phyloP scores from a whole-genome alignment of 768 basidiomycete genomes.

The Pleurotus sapidus region DNA sequence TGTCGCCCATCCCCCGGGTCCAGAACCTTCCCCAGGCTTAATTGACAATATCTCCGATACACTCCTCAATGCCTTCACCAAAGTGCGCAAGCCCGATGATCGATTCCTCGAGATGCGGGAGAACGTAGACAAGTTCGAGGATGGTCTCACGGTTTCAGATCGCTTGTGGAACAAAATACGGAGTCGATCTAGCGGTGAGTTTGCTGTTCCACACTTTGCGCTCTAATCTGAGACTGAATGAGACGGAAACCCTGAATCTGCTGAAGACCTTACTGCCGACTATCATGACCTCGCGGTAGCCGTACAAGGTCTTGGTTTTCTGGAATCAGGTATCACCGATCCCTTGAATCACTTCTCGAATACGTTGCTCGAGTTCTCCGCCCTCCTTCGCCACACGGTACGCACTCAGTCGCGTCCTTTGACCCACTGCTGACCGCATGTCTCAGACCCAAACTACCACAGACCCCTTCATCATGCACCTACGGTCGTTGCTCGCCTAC shows the following conservation, averaged over 20 bases:
- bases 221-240: constrained; percentile 75
- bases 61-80: constrained; percentile 92
- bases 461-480: constrained; percentile 86
- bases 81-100: constrained; percentile 95
- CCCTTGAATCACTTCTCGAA: constrained; percentile 97
- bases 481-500: constrained; percentile 92
- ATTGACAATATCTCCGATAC: constrained; percentile 97
- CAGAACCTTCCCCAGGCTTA: constrained; percentile 75
- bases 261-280: constrained; percentile 93
- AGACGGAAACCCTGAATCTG: constrained; percentile 77
- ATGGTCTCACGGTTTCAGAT: constrained; percentile 81
- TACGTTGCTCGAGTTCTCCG: constrained; percentile 92
- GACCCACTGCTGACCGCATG: not conserved
- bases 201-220: constrained; percentile 15
- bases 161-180: constrained; percentile 77
- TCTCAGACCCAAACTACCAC: constrained; percentile 82
- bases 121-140: constrained; percentile 93
- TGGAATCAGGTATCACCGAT: constrained; percentile 98
- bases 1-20: constrained; percentile 84
- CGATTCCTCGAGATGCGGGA: constrained; percentile 92
- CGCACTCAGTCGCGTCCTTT: constrained; percentile 14
- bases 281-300: constrained; percentile 97
- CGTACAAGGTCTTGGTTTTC: constrained; percentile 94
- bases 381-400: constrained; percentile 82
- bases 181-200: constrained; percentile 85